Base-by-base conservation (phyloP, 2,329 filamentous ascomycete genomes). In the Epichloe glyceriae region DNA sequence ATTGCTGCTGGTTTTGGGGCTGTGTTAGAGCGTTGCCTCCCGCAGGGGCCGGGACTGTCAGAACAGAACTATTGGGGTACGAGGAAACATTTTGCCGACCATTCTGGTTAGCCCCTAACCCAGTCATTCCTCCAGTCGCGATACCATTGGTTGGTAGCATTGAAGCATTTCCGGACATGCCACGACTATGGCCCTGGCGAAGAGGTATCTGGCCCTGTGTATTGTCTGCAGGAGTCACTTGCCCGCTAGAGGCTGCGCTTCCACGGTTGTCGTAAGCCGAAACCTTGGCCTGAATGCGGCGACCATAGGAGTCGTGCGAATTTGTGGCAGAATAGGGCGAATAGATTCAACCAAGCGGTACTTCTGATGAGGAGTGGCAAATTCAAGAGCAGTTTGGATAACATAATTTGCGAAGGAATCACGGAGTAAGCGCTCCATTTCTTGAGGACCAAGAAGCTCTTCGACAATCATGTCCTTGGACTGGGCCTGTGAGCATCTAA, bases 321-420 rank as follows among this genome's bases (percentile, higher is more conserved):
- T 94, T 41, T 80, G 75, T 3, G 88, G 86, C 39, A 97, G 73
- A 54, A 94, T 83, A 1, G 90, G 88, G 39, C 89, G 87, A 60
- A 97, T 89, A 37, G 79, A 76, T 54, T 97, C 89, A 44, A 95
- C 83, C 42, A 98, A 76, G 45, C 80, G 80, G 52, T 76, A 72
- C 69, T 91, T 89, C 64, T 82, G 83, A 33, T 81, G 75, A 6
- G 79, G 75, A 50, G 89, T 87, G 12, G 86, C 80, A 62, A 88
- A 90, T 61, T 95, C 90, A 58, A 95, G 78, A 30, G 93, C 90
- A 39, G 93, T 98, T 74, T 98, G 93, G 39, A 98, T 87, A 56
- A 98, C 93, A 62, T 98, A 98, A 71, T 98, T 98, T 66, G 88
- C 93, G 63, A 88, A 98, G 0, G 85, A 88, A 67, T 98, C 93